A percentile compares a stretch with the other conserved stretches of the same genome.
These are phyloP conservation scores for Trichoderma brevicompactum DNA, from an alignment of 2,329 filamentous ascomycete genomes.

Conservation along the genomic window DNA sequence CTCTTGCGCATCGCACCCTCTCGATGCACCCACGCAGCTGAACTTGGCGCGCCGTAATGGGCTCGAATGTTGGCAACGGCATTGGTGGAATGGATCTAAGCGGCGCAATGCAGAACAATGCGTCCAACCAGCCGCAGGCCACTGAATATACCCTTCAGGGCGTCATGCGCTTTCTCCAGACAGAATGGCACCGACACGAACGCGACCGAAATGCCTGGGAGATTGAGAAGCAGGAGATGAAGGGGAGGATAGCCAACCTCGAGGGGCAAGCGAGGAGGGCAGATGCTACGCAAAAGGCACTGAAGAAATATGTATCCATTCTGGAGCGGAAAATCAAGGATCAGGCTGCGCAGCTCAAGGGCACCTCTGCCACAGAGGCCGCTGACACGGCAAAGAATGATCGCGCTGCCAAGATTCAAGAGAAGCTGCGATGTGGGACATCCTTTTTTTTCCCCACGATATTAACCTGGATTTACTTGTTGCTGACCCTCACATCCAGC, in stretches of 20 bases:
- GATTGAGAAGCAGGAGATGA: slow-evolving; percentile 99
- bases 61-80: slow-evolving; percentile 51
- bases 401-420: slow-evolving; percentile 57
- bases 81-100: slow-evolving; percentile 52
- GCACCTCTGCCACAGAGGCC: slow-evolving; percentile 45
- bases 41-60: slow-evolving; percentile 47
- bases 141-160: slow-evolving; percentile 70
- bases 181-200: slow-evolving; percentile 98
- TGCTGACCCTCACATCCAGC: slow-evolving; percentile 30
- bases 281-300: slow-evolving; percentile 84
- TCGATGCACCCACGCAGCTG: slow-evolving; percentile 46
- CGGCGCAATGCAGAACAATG: slow-evolving; percentile 51
- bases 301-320: slow-evolving; percentile 89
- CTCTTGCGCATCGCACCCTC: slow-evolving; percentile 37
- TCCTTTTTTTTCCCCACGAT: slow-evolving; percentile 19
- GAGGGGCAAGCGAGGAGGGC: slow-evolving; percentile 88
- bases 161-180: slow-evolving; percentile 98
- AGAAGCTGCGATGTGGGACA: slow-evolving; percentile 58
- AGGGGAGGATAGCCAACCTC: slow-evolving; percentile 90
- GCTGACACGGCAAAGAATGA: slow-evolving; percentile 55
- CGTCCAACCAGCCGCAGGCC: slow-evolving; percentile 58
- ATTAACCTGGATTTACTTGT: not conserved
- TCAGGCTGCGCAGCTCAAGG: slow-evolving; percentile 73
- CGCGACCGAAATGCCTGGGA: slow-evolving; percentile 98
- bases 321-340: slow-evolving; percentile 86